phyloP scores from a whole-genome alignment of 192 early-diverging fungal genomes.

The Podila verticillata region DNA sequence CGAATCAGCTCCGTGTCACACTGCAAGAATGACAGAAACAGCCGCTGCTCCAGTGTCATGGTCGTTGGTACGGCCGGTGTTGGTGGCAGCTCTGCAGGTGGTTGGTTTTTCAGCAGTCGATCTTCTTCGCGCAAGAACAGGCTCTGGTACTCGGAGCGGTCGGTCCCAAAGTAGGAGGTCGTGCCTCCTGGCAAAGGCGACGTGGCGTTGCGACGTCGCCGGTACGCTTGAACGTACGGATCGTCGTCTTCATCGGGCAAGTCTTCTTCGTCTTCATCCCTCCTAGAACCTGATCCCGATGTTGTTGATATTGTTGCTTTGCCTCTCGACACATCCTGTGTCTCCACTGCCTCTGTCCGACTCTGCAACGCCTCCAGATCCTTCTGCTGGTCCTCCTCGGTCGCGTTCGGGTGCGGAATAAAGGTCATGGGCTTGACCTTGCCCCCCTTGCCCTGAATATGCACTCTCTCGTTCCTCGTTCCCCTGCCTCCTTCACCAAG shows the following conservation, averaged over 20 bases:
- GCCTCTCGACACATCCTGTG: background rate
- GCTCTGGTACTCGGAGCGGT: conserved; percentile 37
- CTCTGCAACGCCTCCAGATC: conserved; percentile 23
- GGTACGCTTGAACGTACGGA: conserved; percentile 12
- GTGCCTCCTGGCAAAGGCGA: conserved; percentile 39
- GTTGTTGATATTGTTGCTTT: background rate
- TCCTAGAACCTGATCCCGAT: background rate
- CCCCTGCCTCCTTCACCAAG: conserved; percentile 14
- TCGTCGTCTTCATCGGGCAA: conserved; percentile 39
- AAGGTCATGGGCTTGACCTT: conserved; percentile 46
- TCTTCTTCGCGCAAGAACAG: conserved; percentile 14
- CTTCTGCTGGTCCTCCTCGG: conserved; percentile 33
- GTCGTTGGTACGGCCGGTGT: background rate
- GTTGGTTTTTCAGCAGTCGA: background rate
- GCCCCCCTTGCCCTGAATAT: conserved; percentile 35
- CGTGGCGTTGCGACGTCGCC: conserved; percentile 17
- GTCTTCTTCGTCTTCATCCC: background rate
- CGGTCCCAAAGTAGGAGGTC: conserved; percentile 16
- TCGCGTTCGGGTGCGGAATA: conserved; percentile 45
- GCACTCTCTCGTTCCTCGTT: conserved; percentile 10
- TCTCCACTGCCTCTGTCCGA: conserved; percentile 4
- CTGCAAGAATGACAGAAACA: conserved; percentile 71
- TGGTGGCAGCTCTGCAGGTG: background rate
- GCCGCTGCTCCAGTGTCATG: conserved; percentile 76
- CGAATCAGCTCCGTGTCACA: conserved; percentile 61